Evolutionary conservation across 169 alveolate species (phyloP), one percentile per base, ranked within the genome.

Genomic region (Plasmodium chabaudi): DNA sequence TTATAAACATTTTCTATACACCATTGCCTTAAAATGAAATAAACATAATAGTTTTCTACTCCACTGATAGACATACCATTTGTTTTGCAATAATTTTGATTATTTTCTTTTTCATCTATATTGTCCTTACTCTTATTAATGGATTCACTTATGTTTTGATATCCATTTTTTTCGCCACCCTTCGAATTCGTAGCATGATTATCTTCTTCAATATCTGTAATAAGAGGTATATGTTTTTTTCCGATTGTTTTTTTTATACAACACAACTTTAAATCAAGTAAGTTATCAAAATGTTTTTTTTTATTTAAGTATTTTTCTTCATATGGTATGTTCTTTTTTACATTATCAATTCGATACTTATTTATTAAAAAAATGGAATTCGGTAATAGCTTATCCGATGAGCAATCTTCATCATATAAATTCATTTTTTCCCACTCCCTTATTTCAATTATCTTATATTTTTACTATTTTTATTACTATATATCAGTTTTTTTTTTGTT

Each of bases 271-370:
- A 82, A 42, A 60, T 82, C 90, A 2, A 82, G 19, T 5, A 68
- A 23, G 19, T 56, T 21, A 2, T 82, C 82, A 68, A 23, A 34
- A 39, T 82, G 55, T 49, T 82, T 69, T 47, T 82, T 65, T 60
- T 82, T 69, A 21, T 67, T 68, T 39, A 82, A 71, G 56, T 82
- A 82, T 60, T 70, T 39, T 49, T 82, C 90, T 71, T 82, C 90
- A 60, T 55, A 82, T 25, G 90, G 74, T 9, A 68, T 44, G 68
- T 82, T 82, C 13, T 55, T 51, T 42, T 82, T 61, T 13, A 82
- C 72, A 59, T 56, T 15, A 71, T 68, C 34, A 57, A 82, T 15
- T 13, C 90, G 68, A 49, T 34, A 53, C 34, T 65, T 57, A 34
- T 82, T 82, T 21, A 82, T 42, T 68, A 25, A 46, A 7, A 68